Evolutionary conservation across 768 basidiomycete species (phyloP).

Genomic region (Grammothele lineata): DNA sequence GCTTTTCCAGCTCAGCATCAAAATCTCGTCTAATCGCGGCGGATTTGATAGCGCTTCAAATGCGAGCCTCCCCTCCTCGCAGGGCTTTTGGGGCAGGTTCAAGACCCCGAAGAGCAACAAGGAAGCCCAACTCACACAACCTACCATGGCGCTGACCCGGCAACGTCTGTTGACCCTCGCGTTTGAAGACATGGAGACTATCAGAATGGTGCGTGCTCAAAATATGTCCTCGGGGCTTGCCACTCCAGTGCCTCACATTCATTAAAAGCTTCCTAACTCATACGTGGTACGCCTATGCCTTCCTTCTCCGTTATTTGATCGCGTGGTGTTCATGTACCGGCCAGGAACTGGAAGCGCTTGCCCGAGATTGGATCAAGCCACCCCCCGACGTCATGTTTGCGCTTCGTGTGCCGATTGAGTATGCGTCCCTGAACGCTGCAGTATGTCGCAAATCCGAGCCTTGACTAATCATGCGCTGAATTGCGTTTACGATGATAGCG

Average conservation of each 20-base stretch:
- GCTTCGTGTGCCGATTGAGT: slow-evolving; percentile 83
- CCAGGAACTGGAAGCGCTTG: slow-evolving; percentile 77
- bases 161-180: slow-evolving; percentile 78
- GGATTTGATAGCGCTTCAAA: slow-evolving; percentile 50
- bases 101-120: slow-evolving; percentile 53
- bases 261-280: slow-evolving; percentile 58
- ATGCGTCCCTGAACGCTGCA: slow-evolving; percentile 78
- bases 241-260: background rate
- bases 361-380: slow-evolving; percentile 83
- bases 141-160: slow-evolving; percentile 64
- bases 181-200: slow-evolving; percentile 83
- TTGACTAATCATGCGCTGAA: slow-evolving; percentile 11
- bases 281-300: slow-evolving; percentile 48
- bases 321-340: background rate
- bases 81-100: slow-evolving; percentile 59
- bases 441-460: slow-evolving; percentile 39
- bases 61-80: slow-evolving; percentile 47
- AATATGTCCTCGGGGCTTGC: no score
- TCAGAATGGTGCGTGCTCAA: slow-evolving; percentile 53
- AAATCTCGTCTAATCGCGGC: slow-evolving; percentile 32
- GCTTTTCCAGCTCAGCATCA: slow-evolving; percentile 19
- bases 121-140: slow-evolving; percentile 53
- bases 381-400: slow-evolving; percentile 74
- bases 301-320: no score
- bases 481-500: slow-evolving; percentile 45